Base-by-base conservation (phyloP, 805 yeast species). In the Danielia reshetovae region DNA sequence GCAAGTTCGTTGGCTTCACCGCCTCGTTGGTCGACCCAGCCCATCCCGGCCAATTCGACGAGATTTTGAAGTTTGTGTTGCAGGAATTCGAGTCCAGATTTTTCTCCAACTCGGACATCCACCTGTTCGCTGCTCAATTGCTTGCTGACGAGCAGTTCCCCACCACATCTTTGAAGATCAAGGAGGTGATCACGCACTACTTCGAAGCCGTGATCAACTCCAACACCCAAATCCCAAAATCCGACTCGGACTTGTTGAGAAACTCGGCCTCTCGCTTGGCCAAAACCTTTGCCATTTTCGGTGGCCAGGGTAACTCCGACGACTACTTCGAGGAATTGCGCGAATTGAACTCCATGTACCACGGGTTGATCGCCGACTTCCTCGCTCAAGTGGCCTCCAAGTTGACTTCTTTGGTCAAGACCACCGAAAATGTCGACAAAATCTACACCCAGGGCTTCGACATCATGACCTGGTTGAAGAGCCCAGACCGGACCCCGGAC, bases 231-330 rank as follows among this genome's bases (percentile, higher is more conserved):
- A 49, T 59, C 31, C 44, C 49, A 21, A 42, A 48, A 24, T 33
- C 39, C 12, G 58, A 55, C 35, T 56, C 65, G 4, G 61, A 83
- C 33, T 71, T 90, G 39, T 73, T 87, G 58, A 71, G 78, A 43
- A 78, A 84, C 33, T 75, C 75, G n/a, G 55, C 68, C 33, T 70
- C 71, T 39, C 65, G 71, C 27, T 63, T 72, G 32, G 85, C 89
- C 29, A 69, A 72, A 41, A 62, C 89, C 37, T 78, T 75, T 40
- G 95, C 97, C 45, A 79, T 93, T 49, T 93, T 90, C 54, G 98
- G 99, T 59, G 99, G 99, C 55, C 99, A 93, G 71, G 99, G 99
- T 65, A 90, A 87, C 70, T 81, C 95, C 34, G 97, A 93, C 58
- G 97, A 93, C 60, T 93, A 87, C 70, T 93, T 93, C 52, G 96